phyloP scores from a whole-genome alignment of 768 basidiomycete species.

The Agaricus subrufescens region DNA sequence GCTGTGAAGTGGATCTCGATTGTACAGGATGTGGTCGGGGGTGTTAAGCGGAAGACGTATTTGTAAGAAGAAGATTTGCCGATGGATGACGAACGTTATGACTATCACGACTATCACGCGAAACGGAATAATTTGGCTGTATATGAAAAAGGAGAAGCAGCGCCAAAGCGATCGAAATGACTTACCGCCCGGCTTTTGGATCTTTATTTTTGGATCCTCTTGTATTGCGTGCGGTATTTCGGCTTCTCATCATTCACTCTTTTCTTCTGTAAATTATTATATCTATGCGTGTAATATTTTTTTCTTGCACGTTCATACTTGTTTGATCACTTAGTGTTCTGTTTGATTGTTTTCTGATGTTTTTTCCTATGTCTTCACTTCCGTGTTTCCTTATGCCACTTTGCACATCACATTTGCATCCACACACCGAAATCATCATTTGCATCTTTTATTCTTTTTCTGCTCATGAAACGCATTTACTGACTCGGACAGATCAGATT shows the following conservation, averaged over 20 bases:
- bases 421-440: no score
- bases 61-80: conserved; percentile 20
- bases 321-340: no score
- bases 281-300: conserved; percentile 15
- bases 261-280: conserved; percentile 23
- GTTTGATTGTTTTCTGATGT: no score
- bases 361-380: no score
- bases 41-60: conserved; percentile 48
- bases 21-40: conserved; percentile 57
- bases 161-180: background rate
- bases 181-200: background rate
- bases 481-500: no score
- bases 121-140: background rate
- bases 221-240: background rate
- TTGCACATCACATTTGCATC: no score
- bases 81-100: background rate
- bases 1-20: conserved; percentile 56
- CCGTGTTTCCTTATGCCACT: no score
- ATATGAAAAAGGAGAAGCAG: background rate
- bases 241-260: background rate
- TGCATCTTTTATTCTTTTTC: no score
- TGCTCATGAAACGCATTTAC: no score
- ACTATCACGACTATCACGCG: no score
- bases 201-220: no score
- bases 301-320: no score